Evolutionary conservation across 139 green algal genomes (phyloP).

Genomic region (Chlorella vulgaris): DNA sequence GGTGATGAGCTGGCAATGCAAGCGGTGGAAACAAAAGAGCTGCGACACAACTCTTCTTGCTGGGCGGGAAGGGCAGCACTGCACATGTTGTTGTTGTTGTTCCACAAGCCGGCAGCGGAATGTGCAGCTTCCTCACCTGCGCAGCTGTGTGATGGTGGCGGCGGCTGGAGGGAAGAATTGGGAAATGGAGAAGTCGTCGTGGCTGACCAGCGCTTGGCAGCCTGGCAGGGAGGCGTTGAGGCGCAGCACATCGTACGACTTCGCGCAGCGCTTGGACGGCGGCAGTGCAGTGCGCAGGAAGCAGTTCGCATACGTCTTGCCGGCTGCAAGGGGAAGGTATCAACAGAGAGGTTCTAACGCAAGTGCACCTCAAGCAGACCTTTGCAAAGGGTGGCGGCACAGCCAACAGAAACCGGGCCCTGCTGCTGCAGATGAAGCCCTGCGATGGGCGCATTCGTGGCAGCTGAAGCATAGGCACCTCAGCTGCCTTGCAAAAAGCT

Average conservation of each 20-base stretch:
- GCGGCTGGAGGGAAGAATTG: constrained; percentile 51
- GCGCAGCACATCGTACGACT: constrained; percentile 86
- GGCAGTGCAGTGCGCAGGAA: constrained; percentile 76
- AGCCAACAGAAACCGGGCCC: no score
- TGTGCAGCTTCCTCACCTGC: constrained; percentile 35
- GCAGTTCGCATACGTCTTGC: constrained; percentile 85
- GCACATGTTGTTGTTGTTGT: no score
- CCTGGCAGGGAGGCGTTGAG: constrained; percentile 61
- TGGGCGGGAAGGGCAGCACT: no score
- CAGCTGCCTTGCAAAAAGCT: neutral
- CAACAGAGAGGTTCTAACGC: no score
- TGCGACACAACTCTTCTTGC: no score
- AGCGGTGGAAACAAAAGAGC: no score
- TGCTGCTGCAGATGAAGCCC: neutral
- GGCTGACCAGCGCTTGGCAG: constrained; percentile 81
- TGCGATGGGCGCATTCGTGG: neutral
- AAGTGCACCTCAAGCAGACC: no score
- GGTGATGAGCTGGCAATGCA: neutral
- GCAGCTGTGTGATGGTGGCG: constrained; percentile 66
- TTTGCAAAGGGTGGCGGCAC: no score
- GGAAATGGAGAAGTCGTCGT: constrained; percentile 91
- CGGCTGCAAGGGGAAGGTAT: constrained; percentile 43
- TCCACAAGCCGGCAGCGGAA: no score
- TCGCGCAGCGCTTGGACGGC: constrained; percentile 64
- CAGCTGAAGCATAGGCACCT: neutral